Evolutionary conservation across 805 yeast species (phyloP), one percentile per base, ranked within the genome.

Genomic region (Isabelozyma heimii): DNA sequence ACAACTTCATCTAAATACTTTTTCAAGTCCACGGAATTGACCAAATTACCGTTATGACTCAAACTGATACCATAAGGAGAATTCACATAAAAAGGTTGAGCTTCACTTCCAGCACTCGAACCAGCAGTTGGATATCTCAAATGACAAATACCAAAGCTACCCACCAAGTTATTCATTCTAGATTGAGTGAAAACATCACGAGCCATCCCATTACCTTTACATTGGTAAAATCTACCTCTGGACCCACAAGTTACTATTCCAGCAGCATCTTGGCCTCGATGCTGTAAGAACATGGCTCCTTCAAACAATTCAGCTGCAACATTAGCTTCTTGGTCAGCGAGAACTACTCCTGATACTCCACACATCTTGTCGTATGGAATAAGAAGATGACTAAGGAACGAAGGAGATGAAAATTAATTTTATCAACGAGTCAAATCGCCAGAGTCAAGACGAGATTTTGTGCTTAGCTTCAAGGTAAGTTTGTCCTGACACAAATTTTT

Each of bases 251-350:
- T 94, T 20, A 90, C 94, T 47, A 94, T 92, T 54, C 99, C 99
- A n/a, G 97, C 97, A 9, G 99, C 99, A 67, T 94, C 99, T 73
- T 94, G 99, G 42, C 99, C 99, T 64, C 99, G 82, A 65, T 94
- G 99, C 66, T 94, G 99, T 52, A 94, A 75, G 67, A 87, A 92
- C 73, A 91, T 82, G 53, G 92, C 86, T 6, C 97, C 97, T 66
- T 94, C 99, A 48, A 90, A 84, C 42, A 94, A 76, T 62, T 91
- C 98, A 5, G 96, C 84, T 10, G 97, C 96, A 44, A 88, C 97
- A 49, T 81, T 79, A 44, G 77, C 77, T 20, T 76, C 67, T 56
- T 83, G 87, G 67, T 90, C 87, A 10, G 96, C 89, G 49, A 89
- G 77, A 40, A 90, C 87, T 46, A 92, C 79, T 50, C 97, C 99